Base-by-base conservation (phyloP, 768 basidiomycete species). In the Leccinellum rugosiceps region DNA sequence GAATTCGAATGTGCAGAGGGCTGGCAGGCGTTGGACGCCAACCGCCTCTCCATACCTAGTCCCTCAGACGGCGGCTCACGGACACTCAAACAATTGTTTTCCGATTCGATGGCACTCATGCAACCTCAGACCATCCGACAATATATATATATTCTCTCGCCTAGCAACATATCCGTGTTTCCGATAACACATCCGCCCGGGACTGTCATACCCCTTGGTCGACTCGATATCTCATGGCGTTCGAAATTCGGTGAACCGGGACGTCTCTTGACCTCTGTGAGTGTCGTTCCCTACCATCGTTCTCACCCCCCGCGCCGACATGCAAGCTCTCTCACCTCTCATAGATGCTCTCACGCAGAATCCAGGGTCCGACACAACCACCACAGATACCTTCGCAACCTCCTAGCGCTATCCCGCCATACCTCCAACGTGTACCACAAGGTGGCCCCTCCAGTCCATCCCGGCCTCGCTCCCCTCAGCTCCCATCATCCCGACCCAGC, bases 171-270 rank as follows among this genome's bases (percentile, higher is more conserved):
- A 3, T 77, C 82, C 1, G 59, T 77, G 0, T 73, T 78, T 28
- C 83, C 85, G 13, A 71, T 79, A 1, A 66, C 72, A 5, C 80
- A 83, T 63, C 68, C 79, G 2, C 87, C 91, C 0, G 95, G 95
- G 2, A 80, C 80, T 23, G 75, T 87, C 43, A 80, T 95, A 17
- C 83, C 92, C 15, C 81, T 97, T 4, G 94, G 94, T n/a, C 78
- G 89, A 57, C 78, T 96, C 23, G 93, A 97, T 67, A 87, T 98
- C 46, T 83, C 84, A 13, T 98, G 95, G 95, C 76, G 85, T 46
- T 92, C 93, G 7, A 82, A 84, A 3, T 88, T 87, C 61, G 92
- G 92, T 9, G 92, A 95, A 74, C 87, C 87, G 26, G 95, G 94
- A 0, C 81, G 92, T 28, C 77, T 98, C 2, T 75, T 95, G 30